Percentiles rank a stretch among this genome's conserved stretches.
phyloP scores from a whole-genome alignment of 495 filamentous ascomycete genomes.

The Xylaria acuta region DNA sequence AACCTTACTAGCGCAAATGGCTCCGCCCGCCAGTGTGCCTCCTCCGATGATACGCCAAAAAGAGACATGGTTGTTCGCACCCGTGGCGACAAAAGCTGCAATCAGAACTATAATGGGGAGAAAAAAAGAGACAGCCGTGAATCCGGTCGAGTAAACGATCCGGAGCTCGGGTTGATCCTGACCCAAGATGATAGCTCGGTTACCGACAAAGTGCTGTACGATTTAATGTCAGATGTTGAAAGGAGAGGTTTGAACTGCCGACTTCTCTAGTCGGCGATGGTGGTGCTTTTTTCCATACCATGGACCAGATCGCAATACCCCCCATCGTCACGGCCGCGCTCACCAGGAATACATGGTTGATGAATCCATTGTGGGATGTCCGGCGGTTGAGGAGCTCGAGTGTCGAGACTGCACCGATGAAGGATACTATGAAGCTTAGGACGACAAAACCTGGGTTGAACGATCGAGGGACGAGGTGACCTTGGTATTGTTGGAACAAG shows the following conservation, averaged over 20 bases:
- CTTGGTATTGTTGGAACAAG: conserved; percentile 36
- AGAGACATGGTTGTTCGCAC: conserved; percentile 60
- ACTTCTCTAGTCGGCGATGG: background rate
- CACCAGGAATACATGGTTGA: conserved; percentile 76
- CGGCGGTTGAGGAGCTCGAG: conserved; percentile 82
- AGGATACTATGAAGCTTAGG: conserved; percentile 78
- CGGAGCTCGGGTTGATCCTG: conserved; percentile 66
- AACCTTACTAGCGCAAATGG: conserved; percentile 73
- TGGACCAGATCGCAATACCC: conserved; percentile 74
- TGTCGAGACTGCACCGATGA: conserved; percentile 76
- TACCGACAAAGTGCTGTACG: conserved; percentile 76
- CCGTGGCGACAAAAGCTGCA: conserved; percentile 71
- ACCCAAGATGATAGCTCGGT: conserved; percentile 75
- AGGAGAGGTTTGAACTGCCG: background rate
- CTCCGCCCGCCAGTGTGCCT: conserved; percentile 70
- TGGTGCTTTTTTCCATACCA: conserved; percentile 43
- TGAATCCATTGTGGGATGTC: conserved; percentile 68
- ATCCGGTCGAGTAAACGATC: conserved; percentile 73
- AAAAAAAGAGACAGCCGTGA: conserved; percentile 80
- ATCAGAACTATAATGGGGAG: conserved; percentile 78
- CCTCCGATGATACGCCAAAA: conserved; percentile 65
- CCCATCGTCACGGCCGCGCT: conserved; percentile 80
- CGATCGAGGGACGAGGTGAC: conserved; percentile 55
- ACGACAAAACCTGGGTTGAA: conserved; percentile 71
- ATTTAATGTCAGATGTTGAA: background rate